phyloP scores from a whole-genome alignment of 768 basidiomycete species.

The Boletus rubescentipes region DNA sequence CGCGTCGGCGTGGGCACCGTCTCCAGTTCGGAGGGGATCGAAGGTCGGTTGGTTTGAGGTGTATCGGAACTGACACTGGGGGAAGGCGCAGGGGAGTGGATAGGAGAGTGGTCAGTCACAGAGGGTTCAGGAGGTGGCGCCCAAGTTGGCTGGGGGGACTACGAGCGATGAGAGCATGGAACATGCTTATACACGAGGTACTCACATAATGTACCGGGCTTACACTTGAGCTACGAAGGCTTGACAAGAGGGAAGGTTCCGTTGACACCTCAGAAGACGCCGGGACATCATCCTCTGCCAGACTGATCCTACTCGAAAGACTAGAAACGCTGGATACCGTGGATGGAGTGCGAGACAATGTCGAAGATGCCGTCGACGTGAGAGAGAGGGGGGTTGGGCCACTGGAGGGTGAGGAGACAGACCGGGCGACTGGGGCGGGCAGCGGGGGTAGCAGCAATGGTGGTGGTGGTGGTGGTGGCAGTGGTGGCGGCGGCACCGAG shows the following conservation, averaged over 20 bases:
- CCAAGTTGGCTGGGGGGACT: slow-evolving; percentile 35
- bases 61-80: slow-evolving; percentile 51
- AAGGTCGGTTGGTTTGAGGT: slow-evolving; percentile 47
- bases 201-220: slow-evolving; percentile 37
- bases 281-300: slow-evolving; percentile 32
- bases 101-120: slow-evolving; percentile 31
- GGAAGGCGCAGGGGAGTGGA: slow-evolving; percentile 41
- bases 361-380: slow-evolving; percentile 31
- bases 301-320: slow-evolving; percentile 39
- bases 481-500: not conserved
- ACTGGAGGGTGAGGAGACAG: slow-evolving; percentile 34
- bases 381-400: slow-evolving; percentile 31
- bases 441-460: not conserved
- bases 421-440: slow-evolving; percentile 22
- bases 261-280: slow-evolving; percentile 44
- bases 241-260: slow-evolving; percentile 57
- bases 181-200: slow-evolving; percentile 4
- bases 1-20: slow-evolving; percentile 43
- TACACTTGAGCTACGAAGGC: slow-evolving; percentile 28
- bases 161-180: slow-evolving; percentile 3
- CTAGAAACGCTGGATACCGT: slow-evolving; percentile 42
- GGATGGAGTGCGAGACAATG: slow-evolving; percentile 40
- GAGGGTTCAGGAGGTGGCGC: slow-evolving; percentile 25
- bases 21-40: slow-evolving; percentile 44
- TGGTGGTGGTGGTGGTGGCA: not conserved